phyloP scores from a whole-genome alignment of 2,329 filamentous ascomycete species.

The Geosmithia putterillii region DNA sequence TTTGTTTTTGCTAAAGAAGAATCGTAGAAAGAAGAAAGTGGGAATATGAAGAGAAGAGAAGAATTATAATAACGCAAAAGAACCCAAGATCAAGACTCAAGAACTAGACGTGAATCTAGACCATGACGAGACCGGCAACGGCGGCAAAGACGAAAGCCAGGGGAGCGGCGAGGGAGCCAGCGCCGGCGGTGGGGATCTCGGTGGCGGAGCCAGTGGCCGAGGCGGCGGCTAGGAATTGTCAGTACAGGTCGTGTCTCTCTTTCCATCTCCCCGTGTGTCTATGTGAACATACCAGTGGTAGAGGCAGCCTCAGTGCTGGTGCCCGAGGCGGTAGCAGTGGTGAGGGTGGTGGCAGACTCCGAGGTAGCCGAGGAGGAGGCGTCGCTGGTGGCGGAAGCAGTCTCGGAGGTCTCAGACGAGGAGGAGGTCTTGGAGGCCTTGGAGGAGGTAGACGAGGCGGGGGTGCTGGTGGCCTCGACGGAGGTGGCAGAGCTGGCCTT shows the following conservation, averaged over 20 bases:
- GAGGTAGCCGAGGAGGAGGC: conserved; percentile 5
- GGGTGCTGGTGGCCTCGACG: conserved; percentile 2
- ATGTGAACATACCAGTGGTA: not conserved
- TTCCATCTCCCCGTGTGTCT: no score
- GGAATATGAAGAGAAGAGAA: not conserved
- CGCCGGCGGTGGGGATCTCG: conserved; percentile 8
- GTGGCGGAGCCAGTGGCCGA: conserved; percentile 2
- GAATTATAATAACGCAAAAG: not conserved
- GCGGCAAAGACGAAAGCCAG: conserved; percentile 19
- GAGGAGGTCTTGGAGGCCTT: conserved; percentile 3
- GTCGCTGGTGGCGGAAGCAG: conserved; percentile 6
- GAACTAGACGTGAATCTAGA: conserved; percentile 16
- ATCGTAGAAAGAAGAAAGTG: not conserved
- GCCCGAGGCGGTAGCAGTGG: conserved; percentile 2
- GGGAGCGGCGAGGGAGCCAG: conserved; percentile 16
- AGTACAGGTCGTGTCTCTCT: no score
- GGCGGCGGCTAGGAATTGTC: not conserved
- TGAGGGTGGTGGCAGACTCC: conserved; percentile 3
- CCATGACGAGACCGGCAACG: conserved; percentile 16
- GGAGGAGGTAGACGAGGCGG: conserved; percentile 3
- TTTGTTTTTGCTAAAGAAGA: no score
- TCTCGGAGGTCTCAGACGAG: conserved; percentile 5
- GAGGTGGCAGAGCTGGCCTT: conserved; percentile 3
- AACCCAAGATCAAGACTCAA: no score
- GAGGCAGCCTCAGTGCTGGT: conserved; percentile 7